A percentile compares a stretch with the other conserved stretches of the same genome.
Evolutionary conservation across 345 rosid species (phyloP).

Genomic region (Trapa incisa): DNA sequence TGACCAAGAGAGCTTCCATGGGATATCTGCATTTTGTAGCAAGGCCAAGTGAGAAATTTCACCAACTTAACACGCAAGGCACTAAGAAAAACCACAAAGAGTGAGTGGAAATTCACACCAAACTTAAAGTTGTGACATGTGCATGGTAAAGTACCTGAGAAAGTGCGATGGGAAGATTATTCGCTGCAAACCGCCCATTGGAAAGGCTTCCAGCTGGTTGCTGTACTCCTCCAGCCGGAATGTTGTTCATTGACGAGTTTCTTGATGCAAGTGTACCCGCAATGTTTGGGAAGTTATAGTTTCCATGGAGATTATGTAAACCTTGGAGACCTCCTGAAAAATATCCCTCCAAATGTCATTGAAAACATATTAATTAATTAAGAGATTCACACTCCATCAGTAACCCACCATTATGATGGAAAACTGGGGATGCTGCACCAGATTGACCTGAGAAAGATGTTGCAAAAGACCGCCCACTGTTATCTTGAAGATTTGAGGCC

Average conservation of each 20-base stretch:
- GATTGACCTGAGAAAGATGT: conserved; percentile 90
- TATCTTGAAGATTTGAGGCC: conserved; percentile 79
- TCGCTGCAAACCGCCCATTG: conserved; percentile 78
- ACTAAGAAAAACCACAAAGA: no score
- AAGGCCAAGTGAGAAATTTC: neutral
- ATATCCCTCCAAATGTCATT: conserved; percentile 5
- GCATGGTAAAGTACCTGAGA: conserved; percentile 53
- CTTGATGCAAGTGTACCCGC: conserved; percentile 84
- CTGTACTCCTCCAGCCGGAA: conserved; percentile 77
- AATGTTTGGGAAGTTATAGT: conserved; percentile 81
- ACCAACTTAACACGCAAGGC: neutral
- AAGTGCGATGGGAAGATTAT: conserved; percentile 76
- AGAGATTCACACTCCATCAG: conserved; percentile 3
- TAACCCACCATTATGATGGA: conserved; percentile 61
- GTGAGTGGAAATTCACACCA: neutral
- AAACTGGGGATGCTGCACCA: conserved; percentile 79
- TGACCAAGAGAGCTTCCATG: conserved; percentile 85
- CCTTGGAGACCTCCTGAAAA: conserved; percentile 73
- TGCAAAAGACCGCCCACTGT: conserved; percentile 60
- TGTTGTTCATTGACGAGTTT: conserved; percentile 62
- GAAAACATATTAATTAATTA: conserved; percentile 5
- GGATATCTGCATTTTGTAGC: conserved; percentile 53
- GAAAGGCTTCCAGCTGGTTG: conserved; percentile 86
- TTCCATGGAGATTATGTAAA: conserved; percentile 80
- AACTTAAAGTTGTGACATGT: neutral